Conservation (phyloP, 2,329 filamentous ascomycete species). For the Colletotrichum somersetense region DNA sequence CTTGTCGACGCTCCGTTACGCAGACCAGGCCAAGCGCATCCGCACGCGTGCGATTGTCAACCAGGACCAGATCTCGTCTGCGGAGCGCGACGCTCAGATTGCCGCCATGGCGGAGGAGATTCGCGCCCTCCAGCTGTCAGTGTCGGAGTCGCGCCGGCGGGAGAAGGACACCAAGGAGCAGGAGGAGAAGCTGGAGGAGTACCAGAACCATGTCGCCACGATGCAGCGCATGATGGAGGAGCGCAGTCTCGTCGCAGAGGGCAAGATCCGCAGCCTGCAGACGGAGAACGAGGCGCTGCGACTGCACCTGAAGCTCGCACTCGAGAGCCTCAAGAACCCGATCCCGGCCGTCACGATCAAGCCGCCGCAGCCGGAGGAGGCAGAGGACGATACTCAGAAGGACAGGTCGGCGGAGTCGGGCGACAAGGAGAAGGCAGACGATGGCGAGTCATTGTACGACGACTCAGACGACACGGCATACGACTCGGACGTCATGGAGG, state of each 20-base stretch:
- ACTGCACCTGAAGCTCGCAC: constrained; percentile 87
- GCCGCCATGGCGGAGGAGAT: constrained; percentile 96
- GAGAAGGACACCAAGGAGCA: constrained; percentile 84
- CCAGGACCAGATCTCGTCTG: constrained; percentile 92
- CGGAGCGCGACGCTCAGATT: constrained; percentile 95
- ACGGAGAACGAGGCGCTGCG: constrained; percentile 92
- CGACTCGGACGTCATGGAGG: constrained; percentile 60
- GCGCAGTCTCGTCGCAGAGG: constrained; percentile 87
- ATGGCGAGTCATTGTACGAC: constrained; percentile 60
- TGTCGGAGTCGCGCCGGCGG: constrained; percentile 72
- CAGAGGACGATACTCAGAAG: constrained; percentile 20
- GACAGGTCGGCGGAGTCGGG: constrained; percentile 41
- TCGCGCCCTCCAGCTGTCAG: constrained; percentile 82
- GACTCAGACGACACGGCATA: constrained; percentile 59
- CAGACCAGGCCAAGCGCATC: constrained; percentile 97
- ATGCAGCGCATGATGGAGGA: constrained; percentile 99
- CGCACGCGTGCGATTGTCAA: constrained; percentile 95
- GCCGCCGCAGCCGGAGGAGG: constrained; percentile 29
- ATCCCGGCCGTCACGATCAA: constrained; percentile 73
- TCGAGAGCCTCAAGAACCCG: constrained; percentile 90
- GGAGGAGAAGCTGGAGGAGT: constrained; percentile 91
- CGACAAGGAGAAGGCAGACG: constrained; percentile 71
- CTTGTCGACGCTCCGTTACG: constrained; percentile 93
- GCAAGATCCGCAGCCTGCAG: constrained; percentile 90
- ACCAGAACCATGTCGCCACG: constrained; percentile 87